Percentiles rank a stretch among this genome's conserved stretches.
Evolutionary conservation across 1,284 basidiomycete genomes (phyloP).

Genomic region (Caloboletus firmus): DNA sequence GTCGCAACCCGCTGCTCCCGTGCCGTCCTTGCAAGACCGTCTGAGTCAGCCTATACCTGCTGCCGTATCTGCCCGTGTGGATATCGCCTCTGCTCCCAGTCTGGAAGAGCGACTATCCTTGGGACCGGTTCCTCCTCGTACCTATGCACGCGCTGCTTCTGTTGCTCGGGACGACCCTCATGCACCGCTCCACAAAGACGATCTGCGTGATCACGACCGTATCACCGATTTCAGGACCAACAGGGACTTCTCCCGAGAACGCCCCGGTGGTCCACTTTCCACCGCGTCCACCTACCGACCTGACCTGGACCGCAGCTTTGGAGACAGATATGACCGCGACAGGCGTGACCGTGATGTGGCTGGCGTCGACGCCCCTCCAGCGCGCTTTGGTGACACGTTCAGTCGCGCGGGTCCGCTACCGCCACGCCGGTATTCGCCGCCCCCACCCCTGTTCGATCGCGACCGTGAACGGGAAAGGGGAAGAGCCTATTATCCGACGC

Average conservation of each 20-base stretch:
- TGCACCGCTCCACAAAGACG: slow-evolving; percentile 28
- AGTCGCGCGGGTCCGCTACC: slow-evolving; percentile 19
- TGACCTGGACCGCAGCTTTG: slow-evolving; percentile 34
- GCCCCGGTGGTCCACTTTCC: slow-evolving; percentile 11
- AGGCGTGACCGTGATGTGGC: slow-evolving; percentile 39
- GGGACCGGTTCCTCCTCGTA: slow-evolving; percentile 26
- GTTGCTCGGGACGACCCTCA: slow-evolving; percentile 37
- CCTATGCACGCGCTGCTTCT: slow-evolving; percentile 30
- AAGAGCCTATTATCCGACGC: slow-evolving; percentile 24
- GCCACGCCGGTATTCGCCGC: slow-evolving; percentile 30
- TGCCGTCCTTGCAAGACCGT: slow-evolving; percentile 39
- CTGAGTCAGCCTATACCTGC: slow-evolving; percentile 32
- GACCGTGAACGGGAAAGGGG: slow-evolving; percentile 26
- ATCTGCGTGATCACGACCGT: slow-evolving; percentile 27
- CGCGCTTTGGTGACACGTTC: slow-evolving; percentile 33
- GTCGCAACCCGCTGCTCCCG: slow-evolving; percentile 31
- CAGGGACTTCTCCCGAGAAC: slow-evolving; percentile 38
- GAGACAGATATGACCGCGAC: slow-evolving; percentile 31
- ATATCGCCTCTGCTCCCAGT: slow-evolving; percentile 32
- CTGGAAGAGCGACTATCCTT: slow-evolving; percentile 44
- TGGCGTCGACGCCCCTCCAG: slow-evolving; percentile 31
- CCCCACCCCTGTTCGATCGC: slow-evolving; percentile 20
- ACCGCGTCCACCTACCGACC: slow-evolving; percentile 33
- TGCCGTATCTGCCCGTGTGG: slow-evolving; percentile 21
- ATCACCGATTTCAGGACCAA: slow-evolving; percentile 32